Evolutionary conservation across 2,329 filamentous ascomycete genomes (phyloP).

Genomic region (Blumeriella jaapii): DNA sequence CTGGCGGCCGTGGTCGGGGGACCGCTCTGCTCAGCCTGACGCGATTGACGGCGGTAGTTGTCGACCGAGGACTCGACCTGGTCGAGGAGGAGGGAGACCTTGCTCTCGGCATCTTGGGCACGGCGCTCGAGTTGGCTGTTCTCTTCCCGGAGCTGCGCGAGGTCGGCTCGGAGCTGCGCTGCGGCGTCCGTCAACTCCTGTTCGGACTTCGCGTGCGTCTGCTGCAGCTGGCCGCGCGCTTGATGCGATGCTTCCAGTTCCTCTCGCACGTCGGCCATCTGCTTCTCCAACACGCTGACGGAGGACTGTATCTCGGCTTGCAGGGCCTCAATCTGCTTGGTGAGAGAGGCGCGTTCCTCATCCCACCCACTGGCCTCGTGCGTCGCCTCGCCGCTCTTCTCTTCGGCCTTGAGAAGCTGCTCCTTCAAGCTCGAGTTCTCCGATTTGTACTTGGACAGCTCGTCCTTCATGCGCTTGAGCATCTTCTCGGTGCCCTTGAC

Average conservation of each 20-base stretch:
- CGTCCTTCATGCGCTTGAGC: conserved; percentile 96
- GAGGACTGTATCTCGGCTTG: conserved; percentile 58
- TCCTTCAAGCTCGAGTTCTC: conserved; percentile 74
- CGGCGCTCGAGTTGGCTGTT: conserved; percentile 72
- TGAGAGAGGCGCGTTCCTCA: conserved; percentile 55
- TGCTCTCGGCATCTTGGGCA: conserved; percentile 81
- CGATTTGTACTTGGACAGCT: conserved; percentile 82
- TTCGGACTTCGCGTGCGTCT: conserved; percentile 40
- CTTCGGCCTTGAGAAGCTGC: conserved; percentile 61
- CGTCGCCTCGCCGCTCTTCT: conserved; percentile 33
- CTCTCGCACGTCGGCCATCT: conserved; percentile 56
- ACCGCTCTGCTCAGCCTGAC: conserved; percentile 41
- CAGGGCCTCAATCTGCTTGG: conserved; percentile 55
- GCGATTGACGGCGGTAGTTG: conserved; percentile 75
- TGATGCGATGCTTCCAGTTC: conserved; percentile 54
- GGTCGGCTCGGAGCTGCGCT: conserved; percentile 49
- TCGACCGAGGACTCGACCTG: conserved; percentile 91
- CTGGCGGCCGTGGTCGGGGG: too few relatives aligned
- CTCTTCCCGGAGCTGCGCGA: conserved; percentile 74
- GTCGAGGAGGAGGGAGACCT: conserved; percentile 84
- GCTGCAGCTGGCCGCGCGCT: conserved; percentile 58
- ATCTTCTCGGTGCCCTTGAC: conserved; percentile 98
- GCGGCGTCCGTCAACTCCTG: conserved; percentile 44
- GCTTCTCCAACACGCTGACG: conserved; percentile 56
- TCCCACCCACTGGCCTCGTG: conserved; percentile 57